phyloP scores from a whole-genome alignment of 148 eudicot species.

The Salicornia ramosissima region DNA sequence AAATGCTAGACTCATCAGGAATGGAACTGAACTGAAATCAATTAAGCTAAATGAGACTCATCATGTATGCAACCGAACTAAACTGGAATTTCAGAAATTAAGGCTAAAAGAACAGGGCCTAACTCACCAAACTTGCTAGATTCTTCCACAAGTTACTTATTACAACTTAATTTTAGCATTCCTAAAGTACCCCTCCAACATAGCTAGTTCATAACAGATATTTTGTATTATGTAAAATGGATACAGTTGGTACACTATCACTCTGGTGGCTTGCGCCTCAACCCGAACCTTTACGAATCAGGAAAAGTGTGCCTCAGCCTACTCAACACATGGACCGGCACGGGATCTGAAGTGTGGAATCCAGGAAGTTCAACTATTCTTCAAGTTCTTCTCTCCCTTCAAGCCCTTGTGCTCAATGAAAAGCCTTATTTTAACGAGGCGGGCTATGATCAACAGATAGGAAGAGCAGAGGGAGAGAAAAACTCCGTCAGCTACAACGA shows the following conservation, averaged over 20 bases:
- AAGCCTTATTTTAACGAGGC: constrained; percentile 97
- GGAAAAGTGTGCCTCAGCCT: constrained; percentile 97
- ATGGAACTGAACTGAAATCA: no score
- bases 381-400: constrained; percentile 94
- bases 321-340: constrained; percentile 90
- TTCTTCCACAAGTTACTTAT: no score
- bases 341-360: constrained; percentile 86
- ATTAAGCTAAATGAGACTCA: no score
- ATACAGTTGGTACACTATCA: constrained; percentile 75
- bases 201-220: no score
- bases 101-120: no score
- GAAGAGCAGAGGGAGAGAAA: constrained; percentile 87
- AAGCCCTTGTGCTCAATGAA: constrained; percentile 89
- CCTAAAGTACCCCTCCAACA: no score
- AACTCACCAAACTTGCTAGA: no score
- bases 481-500: constrained; percentile 91
- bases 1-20: no score
- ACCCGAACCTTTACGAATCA: constrained; percentile 96
- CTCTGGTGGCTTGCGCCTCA: constrained; percentile 88
- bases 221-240: neutral
- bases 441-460: constrained; percentile 78
- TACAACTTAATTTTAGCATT: no score
- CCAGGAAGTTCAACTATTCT: constrained; percentile 80
- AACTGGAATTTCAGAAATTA: no score
- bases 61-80: no score